Evolutionary conservation across 495 filamentous ascomycete genomes (phyloP).

Genomic region (Lichenothelia convexa): DNA sequence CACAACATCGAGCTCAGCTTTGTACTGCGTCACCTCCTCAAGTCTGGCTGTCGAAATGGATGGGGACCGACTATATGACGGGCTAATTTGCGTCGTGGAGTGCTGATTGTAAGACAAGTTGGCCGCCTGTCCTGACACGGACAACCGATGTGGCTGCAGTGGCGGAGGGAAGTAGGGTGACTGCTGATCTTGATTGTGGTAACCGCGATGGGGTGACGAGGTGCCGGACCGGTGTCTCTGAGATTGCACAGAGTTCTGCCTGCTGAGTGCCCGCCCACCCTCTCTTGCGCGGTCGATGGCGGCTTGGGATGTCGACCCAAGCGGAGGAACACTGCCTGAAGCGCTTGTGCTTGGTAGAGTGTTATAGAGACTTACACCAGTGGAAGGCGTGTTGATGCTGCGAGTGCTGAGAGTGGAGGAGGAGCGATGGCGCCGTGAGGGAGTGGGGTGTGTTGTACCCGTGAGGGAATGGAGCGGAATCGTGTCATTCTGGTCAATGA

Average conservation of each 20-base stretch:
- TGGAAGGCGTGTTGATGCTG: slow-evolving; percentile 27
- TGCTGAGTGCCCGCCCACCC: neutral
- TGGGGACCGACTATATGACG: neutral
- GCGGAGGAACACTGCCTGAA: slow-evolving; percentile 2
- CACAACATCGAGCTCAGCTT: slow-evolving; percentile 50
- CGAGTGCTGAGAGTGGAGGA: slow-evolving; percentile 42
- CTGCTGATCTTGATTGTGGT: neutral
- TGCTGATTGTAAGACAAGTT: neutral
- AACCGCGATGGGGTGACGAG: neutral
- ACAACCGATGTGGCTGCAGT: neutral
- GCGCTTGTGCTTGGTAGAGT: slow-evolving; percentile 25
- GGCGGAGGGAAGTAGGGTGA: neutral
- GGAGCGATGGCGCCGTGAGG: slow-evolving; percentile 44
- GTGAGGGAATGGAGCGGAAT: slow-evolving; percentile 30
- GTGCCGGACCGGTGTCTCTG: neutral
- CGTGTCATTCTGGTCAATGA: slow-evolving; percentile 17
- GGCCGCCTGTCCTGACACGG: neutral
- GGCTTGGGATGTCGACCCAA: slow-evolving; percentile 8
- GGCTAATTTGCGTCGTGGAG: neutral
- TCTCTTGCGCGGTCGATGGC: slow-evolving; percentile 7
- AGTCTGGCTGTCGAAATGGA: neutral
- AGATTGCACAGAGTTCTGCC: slow-evolving; percentile 9
- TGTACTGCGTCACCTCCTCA: slow-evolving; percentile 51
- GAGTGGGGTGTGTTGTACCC: slow-evolving; percentile 34
- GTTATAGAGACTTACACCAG: slow-evolving; percentile 19